Base-by-base conservation (phyloP, 345 rosid species). In the Populus deltoides region DNA sequence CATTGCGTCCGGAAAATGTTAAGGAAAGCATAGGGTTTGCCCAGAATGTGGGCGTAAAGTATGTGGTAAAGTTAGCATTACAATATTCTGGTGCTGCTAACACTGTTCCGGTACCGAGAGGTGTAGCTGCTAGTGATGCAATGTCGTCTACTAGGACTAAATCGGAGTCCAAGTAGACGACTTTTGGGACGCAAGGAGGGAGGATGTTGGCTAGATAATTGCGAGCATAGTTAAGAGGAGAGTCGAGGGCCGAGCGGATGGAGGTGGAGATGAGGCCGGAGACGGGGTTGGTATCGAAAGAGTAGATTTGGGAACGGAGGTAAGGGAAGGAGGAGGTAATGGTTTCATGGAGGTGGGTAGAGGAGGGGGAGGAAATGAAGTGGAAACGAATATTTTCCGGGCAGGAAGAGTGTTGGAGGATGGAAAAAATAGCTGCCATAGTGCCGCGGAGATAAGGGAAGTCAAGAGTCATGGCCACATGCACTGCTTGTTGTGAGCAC, bases 401-500 rank as follows among this genome's bases (percentile, higher is more conserved):
- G 79, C 88, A 86, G 31, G 86, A 81, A 12, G 86, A 76, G 83
- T 86, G 88, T 51, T 86, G 88, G 53, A 86, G 79, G 75, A 81
- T 75, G 38, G 85, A 82, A 11, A 74, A 65, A 38, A 82, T 78
- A 1, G 85, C 79, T 18, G 85, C 85, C 83, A 83, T 83, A 51
- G 85, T 75, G 53, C 88, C 88, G 5, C 88, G 86, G 73, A 86
- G 81, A 78, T 86, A 86, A 18, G 75, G 61, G 10, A 45, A 71
- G 74, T 82, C 85, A 2, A 82, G 81, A 20, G 85, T 82, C 85
- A 82, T 82, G 1, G 88, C 88, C 38, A 86, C 83, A n/a, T 86
- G 88, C 45, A 86, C 86, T 10, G 82, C 79, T 27, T 76, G 24
- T 6, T 41, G 27, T 12, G 75, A 79, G 75, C 70, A 77, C 57